Evolutionary conservation across 495 filamentous ascomycete genomes (phyloP).

Genomic region (Lasiosphaeriaceae sp.): DNA sequence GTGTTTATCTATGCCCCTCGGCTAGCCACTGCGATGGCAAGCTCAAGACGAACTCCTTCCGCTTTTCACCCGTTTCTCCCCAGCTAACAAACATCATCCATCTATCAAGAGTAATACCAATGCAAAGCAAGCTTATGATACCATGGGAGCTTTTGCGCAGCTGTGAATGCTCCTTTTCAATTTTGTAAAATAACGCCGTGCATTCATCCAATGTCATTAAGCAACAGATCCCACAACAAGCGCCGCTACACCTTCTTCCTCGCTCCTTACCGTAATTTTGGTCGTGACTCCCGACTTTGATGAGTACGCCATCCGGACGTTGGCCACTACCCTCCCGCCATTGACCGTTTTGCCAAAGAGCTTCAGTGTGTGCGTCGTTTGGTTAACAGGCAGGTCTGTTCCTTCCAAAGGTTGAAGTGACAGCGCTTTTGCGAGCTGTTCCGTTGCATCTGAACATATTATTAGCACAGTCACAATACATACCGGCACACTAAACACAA

Average conservation of each 20-base stretch:
- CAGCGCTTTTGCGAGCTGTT: slow-evolving; percentile 79
- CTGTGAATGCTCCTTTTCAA: slow-evolving; percentile 1
- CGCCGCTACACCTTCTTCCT: slow-evolving; percentile 87
- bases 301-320: slow-evolving; percentile 89
- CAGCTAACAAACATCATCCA: background rate
- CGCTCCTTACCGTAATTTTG: slow-evolving; percentile 84
- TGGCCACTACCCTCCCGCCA: slow-evolving; percentile 83
- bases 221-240: slow-evolving; percentile 81
- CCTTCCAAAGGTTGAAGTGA: slow-evolving; percentile 93
- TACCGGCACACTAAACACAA: background rate
- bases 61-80: too few relatives aligned
- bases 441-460: slow-evolving; percentile 74
- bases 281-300: slow-evolving; percentile 89
- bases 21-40: too few relatives aligned
- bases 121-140: background rate
- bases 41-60: too few relatives aligned
- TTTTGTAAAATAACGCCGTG: slow-evolving; percentile 22
- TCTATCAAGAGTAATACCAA: background rate
- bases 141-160: too few relatives aligned
- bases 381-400: slow-evolving; percentile 80
- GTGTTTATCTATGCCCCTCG: too few relatives aligned
- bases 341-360: slow-evolving; percentile 92
- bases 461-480: slow-evolving; percentile 32
- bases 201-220: slow-evolving; percentile 44
- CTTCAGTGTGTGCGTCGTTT: slow-evolving; percentile 90